These are phyloP conservation scores for Camillea tinctor DNA, from an alignment of 2,329 filamentous ascomycete genomes.

Conservation along the genomic window DNA sequence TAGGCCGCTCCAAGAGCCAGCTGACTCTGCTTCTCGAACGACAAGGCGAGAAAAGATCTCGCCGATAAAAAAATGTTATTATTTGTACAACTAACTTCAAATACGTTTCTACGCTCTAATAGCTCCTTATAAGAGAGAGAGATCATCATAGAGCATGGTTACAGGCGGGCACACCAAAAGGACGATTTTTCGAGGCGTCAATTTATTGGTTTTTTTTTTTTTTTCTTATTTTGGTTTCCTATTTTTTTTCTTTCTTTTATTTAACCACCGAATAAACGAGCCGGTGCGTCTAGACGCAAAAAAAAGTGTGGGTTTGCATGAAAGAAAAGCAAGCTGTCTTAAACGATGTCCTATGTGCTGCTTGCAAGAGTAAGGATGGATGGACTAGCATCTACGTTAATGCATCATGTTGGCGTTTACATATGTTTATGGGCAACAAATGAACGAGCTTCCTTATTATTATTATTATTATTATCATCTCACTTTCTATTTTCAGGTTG, in stretches of 20 bases:
- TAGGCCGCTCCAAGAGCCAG: slow-evolving; percentile 61
- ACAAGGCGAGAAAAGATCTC: slow-evolving; percentile 28
- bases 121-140: slow-evolving; percentile 7
- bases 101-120: slow-evolving; percentile 6
- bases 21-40: slow-evolving; percentile 57
- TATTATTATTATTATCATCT: no score
- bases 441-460: not conserved
- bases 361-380: slow-evolving; percentile 5
- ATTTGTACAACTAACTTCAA: not conserved
- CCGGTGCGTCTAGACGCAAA: slow-evolving; percentile 3
- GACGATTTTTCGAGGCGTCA: not conserved
- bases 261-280: not conserved
- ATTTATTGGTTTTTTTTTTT: not conserved
- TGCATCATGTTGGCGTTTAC: slow-evolving; percentile 23
- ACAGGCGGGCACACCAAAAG: not conserved
- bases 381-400: slow-evolving; percentile 20
- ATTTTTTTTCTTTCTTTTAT: no score
- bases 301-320: slow-evolving; percentile 5
- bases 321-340: not conserved
- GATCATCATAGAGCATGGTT: slow-evolving; percentile 3
- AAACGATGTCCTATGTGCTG: not conserved
- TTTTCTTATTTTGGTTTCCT: not conserved
- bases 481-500: not conserved
- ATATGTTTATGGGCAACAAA: slow-evolving; percentile 4
- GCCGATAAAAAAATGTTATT: slow-evolving; percentile 20